Evolutionary conservation across 371 early-diverging fungal genomes (phyloP), one percentile per base, ranked within the genome.

Genomic region (Mortierella sp.): DNA sequence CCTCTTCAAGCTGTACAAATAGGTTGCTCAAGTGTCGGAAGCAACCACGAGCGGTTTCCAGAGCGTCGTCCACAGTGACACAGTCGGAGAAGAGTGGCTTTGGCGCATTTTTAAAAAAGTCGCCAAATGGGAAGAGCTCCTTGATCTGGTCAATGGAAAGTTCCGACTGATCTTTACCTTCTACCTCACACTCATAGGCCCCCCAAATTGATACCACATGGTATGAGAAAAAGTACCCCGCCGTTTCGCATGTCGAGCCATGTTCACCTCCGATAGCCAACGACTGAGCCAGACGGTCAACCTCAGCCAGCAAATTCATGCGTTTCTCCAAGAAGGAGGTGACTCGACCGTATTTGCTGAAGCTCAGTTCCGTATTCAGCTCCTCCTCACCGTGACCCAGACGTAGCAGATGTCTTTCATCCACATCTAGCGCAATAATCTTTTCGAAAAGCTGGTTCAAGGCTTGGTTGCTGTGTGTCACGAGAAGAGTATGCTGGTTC

Each of bases 381-480:
- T 96, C 97, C 58, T 95, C 97, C 64, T 95, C 92, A 52, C 98
- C 98, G 55, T 97, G 98, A 28, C 99, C 98, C 48, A 99, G 85
- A 18, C 99, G 93, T 26, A 99, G 85, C 64, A 99, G 76, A 73
- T 98, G 98, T 7, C 96, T 88, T 19, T 94, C 90, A 75, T 96
- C 95, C 43, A 99, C 93, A 81, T 96, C 96, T 77, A 96, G 82
- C 1, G 86, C 88, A 28, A 91, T 86, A 53, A 99, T 92, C 73
- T 97, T 97, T 79, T 94, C 96, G 70, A 99, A 97, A 21, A 99
- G 88, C 65, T 95, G 96, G 82, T 98, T 97, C 47, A 99, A 84
- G 5, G 98, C 97, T 79, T 96, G 96, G 77, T 97, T 97, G 45
- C 95, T 95, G 79, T 97, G 97, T 0, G 99, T 97, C 12, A 99